phyloP scores from a whole-genome alignment of 495 filamentous ascomycete genomes.

The Lepidopterella palustris region DNA sequence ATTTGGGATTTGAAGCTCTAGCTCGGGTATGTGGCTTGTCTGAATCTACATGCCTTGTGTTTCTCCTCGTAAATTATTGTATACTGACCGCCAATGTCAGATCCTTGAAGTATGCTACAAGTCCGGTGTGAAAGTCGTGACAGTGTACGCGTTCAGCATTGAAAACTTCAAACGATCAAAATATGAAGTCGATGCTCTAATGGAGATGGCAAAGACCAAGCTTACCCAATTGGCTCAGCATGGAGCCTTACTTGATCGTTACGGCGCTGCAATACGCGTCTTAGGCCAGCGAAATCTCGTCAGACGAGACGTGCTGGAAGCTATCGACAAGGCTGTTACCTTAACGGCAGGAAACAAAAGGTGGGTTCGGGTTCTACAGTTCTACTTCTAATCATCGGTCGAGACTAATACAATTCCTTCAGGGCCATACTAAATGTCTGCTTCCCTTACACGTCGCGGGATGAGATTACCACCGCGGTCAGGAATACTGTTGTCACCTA shows the following conservation, averaged over 20 bases:
- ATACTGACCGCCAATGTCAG: slow-evolving; percentile 38
- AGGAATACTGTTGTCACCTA: slow-evolving; percentile 78
- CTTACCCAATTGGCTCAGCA: slow-evolving; percentile 85
- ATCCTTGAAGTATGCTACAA: slow-evolving; percentile 98
- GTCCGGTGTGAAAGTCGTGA: slow-evolving; percentile 88
- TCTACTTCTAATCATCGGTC: slow-evolving; percentile 10
- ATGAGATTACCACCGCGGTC: slow-evolving; percentile 92
- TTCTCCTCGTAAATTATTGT: slow-evolving; percentile 17
- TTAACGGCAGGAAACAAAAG: slow-evolving; percentile 78
- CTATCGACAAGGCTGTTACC: slow-evolving; percentile 72
- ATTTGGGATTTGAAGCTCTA: slow-evolving; percentile 89
- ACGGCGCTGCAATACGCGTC: slow-evolving; percentile 79
- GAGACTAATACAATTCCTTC: not conserved
- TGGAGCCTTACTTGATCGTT: slow-evolving; percentile 85
- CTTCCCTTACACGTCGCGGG: slow-evolving; percentile 92
- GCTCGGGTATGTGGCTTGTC: slow-evolving; percentile 53
- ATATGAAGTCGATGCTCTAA: slow-evolving; percentile 93
- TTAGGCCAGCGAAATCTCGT: slow-evolving; percentile 76
- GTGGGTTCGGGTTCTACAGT: slow-evolving; percentile 37
- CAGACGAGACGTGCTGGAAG: slow-evolving; percentile 77
- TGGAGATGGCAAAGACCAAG: slow-evolving; percentile 97
- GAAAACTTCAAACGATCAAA: slow-evolving; percentile 99
- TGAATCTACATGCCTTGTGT: too few species aligned
- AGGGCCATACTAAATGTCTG: slow-evolving; percentile 88
- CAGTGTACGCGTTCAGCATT: slow-evolving; percentile 96